These are phyloP conservation scores for Tolypocladium tropicale DNA, from an alignment of 2,329 filamentous ascomycete species.

Conservation along the genomic window DNA sequence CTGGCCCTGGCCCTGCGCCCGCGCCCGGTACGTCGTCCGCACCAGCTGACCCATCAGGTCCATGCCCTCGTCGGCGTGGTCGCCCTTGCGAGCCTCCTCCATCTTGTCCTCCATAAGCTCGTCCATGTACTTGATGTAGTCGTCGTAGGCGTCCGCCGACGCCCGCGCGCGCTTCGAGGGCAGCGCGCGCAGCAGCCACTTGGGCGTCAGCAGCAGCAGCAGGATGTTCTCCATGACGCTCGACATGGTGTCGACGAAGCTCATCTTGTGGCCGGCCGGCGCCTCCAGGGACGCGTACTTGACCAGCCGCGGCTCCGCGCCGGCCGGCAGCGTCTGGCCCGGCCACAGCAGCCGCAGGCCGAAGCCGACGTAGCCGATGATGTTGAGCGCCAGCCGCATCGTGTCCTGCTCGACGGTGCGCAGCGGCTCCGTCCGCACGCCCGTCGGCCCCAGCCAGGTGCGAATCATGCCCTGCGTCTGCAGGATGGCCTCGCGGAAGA, in stretches of 20 bases:
- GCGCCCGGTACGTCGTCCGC: conserved; percentile 1
- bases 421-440: conserved; percentile 30
- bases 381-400: conserved; percentile 49
- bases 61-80: conserved; percentile 33
- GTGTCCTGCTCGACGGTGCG: conserved; percentile 50
- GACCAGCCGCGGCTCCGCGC: conserved; percentile 31
- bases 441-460: conserved; percentile 38
- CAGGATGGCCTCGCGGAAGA: conserved; percentile 50
- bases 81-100: conserved; percentile 25
- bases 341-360: conserved; percentile 53
- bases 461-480: conserved; percentile 54
- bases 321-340: conserved; percentile 40
- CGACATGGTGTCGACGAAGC: conserved; percentile 53
- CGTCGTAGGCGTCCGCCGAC: conserved; percentile 43
- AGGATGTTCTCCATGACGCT: conserved; percentile 54
- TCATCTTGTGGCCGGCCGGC: conserved; percentile 48
- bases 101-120: conserved; percentile 56
- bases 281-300: conserved; percentile 38
- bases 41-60: conserved; percentile 41
- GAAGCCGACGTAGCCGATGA: conserved; percentile 60
- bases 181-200: conserved; percentile 40
- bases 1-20: neutral
- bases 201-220: conserved; percentile 48
- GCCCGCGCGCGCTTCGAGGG: conserved; percentile 41
- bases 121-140: conserved; percentile 60